Conservation (phyloP, 2,329 filamentous ascomycete species). For the Zymoseptoria tritici region DNA sequence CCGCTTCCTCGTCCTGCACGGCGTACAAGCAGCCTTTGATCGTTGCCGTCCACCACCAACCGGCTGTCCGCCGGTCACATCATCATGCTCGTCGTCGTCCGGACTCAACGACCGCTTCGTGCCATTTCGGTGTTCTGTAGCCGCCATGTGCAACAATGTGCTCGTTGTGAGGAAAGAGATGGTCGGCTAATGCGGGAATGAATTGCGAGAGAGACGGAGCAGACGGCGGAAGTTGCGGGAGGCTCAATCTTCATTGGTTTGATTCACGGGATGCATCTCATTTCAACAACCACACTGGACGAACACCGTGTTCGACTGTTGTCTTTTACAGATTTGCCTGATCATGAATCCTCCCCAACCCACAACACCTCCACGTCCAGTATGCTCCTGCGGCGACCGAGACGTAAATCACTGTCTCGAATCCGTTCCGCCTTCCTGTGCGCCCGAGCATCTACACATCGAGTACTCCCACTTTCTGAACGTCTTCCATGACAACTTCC, state of each 20-base stretch:
- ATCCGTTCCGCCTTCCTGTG: background rate
- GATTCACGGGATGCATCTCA: too few relatives aligned
- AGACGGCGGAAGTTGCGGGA: too few relatives aligned
- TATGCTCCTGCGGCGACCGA: background rate
- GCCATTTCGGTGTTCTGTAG: slow-evolving; percentile 8
- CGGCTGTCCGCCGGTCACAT: background rate
- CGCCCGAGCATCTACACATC: background rate
- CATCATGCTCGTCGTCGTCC: slow-evolving; percentile 10
- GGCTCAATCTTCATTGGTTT: too few relatives aligned
- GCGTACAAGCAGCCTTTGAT: slow-evolving; percentile 29
- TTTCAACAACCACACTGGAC: too few relatives aligned
- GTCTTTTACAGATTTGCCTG: too few relatives aligned
- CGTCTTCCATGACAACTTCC: background rate
- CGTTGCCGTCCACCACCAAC: slow-evolving; percentile 22
- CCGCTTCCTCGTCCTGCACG: slow-evolving; percentile 26
- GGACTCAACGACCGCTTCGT: slow-evolving; percentile 22
- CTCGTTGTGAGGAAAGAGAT: too few relatives aligned
- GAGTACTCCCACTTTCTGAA: background rate
- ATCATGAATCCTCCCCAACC: background rate
- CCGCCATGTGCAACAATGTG: background rate
- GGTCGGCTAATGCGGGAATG: too few relatives aligned
- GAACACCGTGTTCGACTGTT: too few relatives aligned
- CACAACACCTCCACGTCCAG: background rate
- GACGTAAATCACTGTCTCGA: background rate
- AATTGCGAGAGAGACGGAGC: too few relatives aligned